Evolutionary conservation across 345 rosid species (phyloP).

Genomic region (Citropsis articulata): DNA sequence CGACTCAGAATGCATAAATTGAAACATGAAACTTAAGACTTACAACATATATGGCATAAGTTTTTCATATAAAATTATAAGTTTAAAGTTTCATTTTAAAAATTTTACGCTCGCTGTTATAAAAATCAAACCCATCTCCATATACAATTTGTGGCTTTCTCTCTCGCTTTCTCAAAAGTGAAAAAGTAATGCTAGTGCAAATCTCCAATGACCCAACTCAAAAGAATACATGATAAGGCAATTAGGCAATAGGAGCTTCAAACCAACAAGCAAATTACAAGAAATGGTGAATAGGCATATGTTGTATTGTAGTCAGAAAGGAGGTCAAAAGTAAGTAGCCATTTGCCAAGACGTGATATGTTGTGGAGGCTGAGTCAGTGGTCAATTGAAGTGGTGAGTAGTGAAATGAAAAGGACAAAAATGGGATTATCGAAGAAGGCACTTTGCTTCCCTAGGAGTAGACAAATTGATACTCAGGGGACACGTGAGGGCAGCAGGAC

Average conservation of each 20-base stretch:
- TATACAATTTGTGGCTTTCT: neutral
- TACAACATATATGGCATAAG: neutral
- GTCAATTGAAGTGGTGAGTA: slow-evolving; percentile 5
- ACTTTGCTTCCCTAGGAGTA: slow-evolving; percentile 19
- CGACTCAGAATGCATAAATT: neutral
- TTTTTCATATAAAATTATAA: neutral
- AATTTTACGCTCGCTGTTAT: neutral
- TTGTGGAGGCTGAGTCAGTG: slow-evolving; percentile 50
- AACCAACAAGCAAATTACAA: slow-evolving; percentile 9
- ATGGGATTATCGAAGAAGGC: neutral
- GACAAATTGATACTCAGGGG: slow-evolving; percentile 15
- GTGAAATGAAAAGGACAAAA: slow-evolving; percentile 18
- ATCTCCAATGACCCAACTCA: neutral
- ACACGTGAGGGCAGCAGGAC: neutral
- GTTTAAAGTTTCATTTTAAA: neutral
- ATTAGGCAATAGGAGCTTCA: neutral
- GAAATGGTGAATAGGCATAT: neutral
- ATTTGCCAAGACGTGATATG: neutral
- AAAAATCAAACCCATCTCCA: neutral
- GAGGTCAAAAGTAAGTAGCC: neutral
- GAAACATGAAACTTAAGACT: neutral
- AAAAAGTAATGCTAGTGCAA: neutral
- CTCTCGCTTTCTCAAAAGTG: neutral
- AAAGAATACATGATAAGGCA: neutral
- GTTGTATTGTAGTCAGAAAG: neutral